These are phyloP conservation scores for Aristolochia californica DNA, from an alignment of 164 flowering plant species.

Conservation along the genomic window DNA sequence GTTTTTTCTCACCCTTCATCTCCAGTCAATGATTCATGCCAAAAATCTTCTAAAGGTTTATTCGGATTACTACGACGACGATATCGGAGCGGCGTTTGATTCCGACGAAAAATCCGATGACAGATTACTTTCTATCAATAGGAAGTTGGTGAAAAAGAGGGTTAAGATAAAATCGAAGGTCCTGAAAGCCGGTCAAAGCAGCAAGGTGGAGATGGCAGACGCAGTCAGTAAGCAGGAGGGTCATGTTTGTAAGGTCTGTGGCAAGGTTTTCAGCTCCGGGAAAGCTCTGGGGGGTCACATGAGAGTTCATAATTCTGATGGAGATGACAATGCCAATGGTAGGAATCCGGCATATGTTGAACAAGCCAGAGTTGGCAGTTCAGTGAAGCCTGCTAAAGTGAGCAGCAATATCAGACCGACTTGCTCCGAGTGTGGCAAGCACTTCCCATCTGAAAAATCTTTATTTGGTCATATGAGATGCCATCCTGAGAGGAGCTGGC, in stretches of 20 bases:
- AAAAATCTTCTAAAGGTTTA: neutral
- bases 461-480: conserved; percentile 74
- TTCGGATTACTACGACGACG: neutral
- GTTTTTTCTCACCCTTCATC: no score
- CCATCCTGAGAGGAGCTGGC: conserved; percentile 43
- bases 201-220: no score
- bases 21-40: no score
- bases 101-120: neutral
- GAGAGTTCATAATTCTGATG: conserved; percentile 23
- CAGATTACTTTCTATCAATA: neutral
- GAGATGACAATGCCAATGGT: neutral
- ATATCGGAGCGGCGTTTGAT: neutral
- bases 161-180: neutral
- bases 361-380: neutral
- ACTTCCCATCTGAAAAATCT: conserved; percentile 42
- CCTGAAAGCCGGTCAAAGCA: neutral
- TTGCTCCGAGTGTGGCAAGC: conserved; percentile 35
- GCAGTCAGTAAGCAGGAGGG: neutral
- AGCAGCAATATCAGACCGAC: neutral
- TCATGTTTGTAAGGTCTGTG: neutral
- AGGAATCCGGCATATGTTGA: neutral
- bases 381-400: no score
- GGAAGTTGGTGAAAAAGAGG: neutral
- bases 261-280: conserved; percentile 27
- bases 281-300: conserved; percentile 57